A percentile compares a stretch with the other conserved stretches of the same genome.
phyloP scores from a whole-genome alignment of 805 yeast species.

The Candida coquimbonensis region DNA sequence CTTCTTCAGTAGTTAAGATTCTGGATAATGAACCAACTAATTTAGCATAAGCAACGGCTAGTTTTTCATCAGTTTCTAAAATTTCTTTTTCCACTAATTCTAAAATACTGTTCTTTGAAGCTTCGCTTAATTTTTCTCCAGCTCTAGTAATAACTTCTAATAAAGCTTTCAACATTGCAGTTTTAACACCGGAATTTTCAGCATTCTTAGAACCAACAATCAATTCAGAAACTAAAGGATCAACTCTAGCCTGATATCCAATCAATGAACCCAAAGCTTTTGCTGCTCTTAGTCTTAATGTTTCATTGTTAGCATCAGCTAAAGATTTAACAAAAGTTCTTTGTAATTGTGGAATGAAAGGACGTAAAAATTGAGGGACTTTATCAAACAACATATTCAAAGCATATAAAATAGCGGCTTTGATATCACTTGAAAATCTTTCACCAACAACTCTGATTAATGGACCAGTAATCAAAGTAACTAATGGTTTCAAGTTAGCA shows the following conservation, averaged over 20 bases:
- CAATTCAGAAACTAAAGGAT: slow-evolving; percentile 82
- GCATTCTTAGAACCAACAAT: slow-evolving; percentile 66
- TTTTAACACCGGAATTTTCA: slow-evolving; percentile 63
- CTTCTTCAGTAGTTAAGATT: slow-evolving; percentile 59
- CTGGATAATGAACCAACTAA: slow-evolving; percentile 72
- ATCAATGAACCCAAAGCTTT: slow-evolving; percentile 83
- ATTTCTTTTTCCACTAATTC: slow-evolving; percentile 70
- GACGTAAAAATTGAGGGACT: slow-evolving; percentile 86
- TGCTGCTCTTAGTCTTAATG: slow-evolving; percentile 78
- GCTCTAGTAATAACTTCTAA: slow-evolving; percentile 75
- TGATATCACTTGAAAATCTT: slow-evolving; percentile 82
- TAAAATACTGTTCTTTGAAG: slow-evolving; percentile 62
- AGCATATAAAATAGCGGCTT: slow-evolving; percentile 88
- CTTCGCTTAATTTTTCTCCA: slow-evolving; percentile 70
- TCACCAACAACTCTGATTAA: slow-evolving; percentile 97
- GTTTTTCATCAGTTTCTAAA: slow-evolving; percentile 44
- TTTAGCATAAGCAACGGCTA: slow-evolving; percentile 71
- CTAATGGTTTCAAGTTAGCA: slow-evolving; percentile 74
- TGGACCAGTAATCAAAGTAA: slow-evolving; percentile 94
- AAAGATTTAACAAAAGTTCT: slow-evolving; percentile 92
- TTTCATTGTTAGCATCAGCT: slow-evolving; percentile 67
- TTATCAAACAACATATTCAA: slow-evolving; percentile 69
- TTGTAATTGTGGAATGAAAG: slow-evolving; percentile 95
- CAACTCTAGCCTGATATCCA: slow-evolving; percentile 87
- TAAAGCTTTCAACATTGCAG: slow-evolving; percentile 80